phyloP scores from a whole-genome alignment of 2,329 filamentous ascomycete genomes.

The Cladobotryum mycophilum region DNA sequence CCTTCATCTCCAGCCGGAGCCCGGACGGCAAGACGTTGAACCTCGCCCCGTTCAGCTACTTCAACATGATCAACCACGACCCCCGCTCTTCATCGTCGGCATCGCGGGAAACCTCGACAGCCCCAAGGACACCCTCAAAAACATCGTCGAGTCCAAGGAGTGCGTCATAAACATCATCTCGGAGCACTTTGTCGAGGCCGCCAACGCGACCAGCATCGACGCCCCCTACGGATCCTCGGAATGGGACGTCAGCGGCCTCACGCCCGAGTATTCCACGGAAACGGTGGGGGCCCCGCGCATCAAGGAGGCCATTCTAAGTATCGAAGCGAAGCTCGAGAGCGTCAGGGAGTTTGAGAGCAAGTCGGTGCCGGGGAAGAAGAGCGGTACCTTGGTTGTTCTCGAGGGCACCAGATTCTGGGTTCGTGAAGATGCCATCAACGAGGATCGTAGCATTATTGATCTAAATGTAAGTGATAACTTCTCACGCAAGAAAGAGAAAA shows the following conservation, averaged over 20 bases:
- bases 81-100: constrained; percentile 69
- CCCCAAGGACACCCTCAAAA: constrained; percentile 74
- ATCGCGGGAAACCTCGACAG: constrained; percentile 38
- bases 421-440: constrained; percentile 78
- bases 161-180: constrained; percentile 84
- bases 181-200: constrained; percentile 80
- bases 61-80: constrained; percentile 77
- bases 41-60: constrained; percentile 83
- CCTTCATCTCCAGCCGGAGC: constrained; percentile 42
- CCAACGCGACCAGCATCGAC: constrained; percentile 74
- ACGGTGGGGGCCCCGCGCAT: constrained; percentile 68
- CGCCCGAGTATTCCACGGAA: constrained; percentile 56
- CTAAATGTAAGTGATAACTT: background rate
- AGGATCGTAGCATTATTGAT: constrained; percentile 40
- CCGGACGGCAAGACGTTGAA: constrained; percentile 60
- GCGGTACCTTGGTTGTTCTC: constrained; percentile 66
- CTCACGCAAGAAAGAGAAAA: too few relatives aligned
- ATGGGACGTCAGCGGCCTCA: constrained; percentile 73
- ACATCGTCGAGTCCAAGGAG: constrained; percentile 65
- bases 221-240: constrained; percentile 71
- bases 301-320: constrained; percentile 72
- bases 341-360: constrained; percentile 71
- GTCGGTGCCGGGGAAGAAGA: constrained; percentile 64
- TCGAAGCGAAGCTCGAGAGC: constrained; percentile 75
- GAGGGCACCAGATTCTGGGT: constrained; percentile 88